Evolutionary conservation across 2,329 filamentous ascomycete genomes (phyloP).

Genomic region (Pseudovirgaria hyperparasitica): DNA sequence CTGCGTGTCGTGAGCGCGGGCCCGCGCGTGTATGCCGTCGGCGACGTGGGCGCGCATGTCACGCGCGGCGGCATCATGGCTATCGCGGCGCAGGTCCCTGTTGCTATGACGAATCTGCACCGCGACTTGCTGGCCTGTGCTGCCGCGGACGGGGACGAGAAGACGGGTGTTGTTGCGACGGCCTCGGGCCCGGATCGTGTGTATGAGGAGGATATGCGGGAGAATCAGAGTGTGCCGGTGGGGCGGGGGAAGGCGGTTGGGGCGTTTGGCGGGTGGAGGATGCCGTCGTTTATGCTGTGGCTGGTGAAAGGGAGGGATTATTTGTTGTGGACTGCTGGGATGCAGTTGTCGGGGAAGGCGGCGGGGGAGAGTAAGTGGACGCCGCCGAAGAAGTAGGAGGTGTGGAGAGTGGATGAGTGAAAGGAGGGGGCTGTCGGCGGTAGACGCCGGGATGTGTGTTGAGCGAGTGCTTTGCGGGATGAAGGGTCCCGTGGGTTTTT

Average conservation of each 20-base stretch:
- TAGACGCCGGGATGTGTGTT: too few relatives aligned
- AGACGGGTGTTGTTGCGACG: slow-evolving; percentile 14
- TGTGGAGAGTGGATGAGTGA: too few relatives aligned
- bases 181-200: slow-evolving; percentile 16
- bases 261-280: slow-evolving; percentile 21
- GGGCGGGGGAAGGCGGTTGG: slow-evolving; percentile 25
- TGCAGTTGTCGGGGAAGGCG: slow-evolving; percentile 4
- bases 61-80: slow-evolving; percentile 30
- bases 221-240: slow-evolving; percentile 22
- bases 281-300: slow-evolving; percentile 29
- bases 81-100: slow-evolving; percentile 26
- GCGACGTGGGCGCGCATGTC: slow-evolving; percentile 33
- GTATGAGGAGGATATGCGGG: slow-evolving; percentile 18
- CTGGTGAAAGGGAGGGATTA: slow-evolving; percentile 32
- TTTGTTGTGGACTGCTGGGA: slow-evolving; percentile 11
- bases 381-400: too few relatives aligned
- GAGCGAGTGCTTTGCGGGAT: too few relatives aligned
- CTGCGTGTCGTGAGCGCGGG: slow-evolving; percentile 33
- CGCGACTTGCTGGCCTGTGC: slow-evolving; percentile 32
- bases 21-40: slow-evolving; percentile 34
- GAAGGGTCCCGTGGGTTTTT: too few relatives aligned
- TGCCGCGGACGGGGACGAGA: too few relatives aligned
- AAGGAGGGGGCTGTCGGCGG: too few relatives aligned
- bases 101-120: slow-evolving; percentile 32
- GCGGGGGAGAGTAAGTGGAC: slow-evolving; percentile 5